phyloP scores from a whole-genome alignment of 1,139 yeast species.

The Yamadazyma siamensis region DNA sequence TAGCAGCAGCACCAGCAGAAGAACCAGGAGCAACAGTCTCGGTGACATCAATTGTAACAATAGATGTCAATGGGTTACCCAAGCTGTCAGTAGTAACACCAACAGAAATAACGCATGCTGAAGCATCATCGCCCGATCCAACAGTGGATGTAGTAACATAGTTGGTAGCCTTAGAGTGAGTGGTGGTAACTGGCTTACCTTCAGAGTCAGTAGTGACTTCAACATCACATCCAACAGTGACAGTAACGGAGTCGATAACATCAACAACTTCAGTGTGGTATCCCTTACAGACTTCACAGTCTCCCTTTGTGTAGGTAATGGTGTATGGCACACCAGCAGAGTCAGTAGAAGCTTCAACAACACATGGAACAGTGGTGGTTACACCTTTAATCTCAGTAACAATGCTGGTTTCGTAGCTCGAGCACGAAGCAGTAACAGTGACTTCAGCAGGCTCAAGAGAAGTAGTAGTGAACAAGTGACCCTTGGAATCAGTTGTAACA shows the following conservation, averaged over 20 bases:
- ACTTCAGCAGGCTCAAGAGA: slow-evolving; percentile 22
- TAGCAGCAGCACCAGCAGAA: slow-evolving; percentile 2
- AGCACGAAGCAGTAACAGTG: slow-evolving; percentile 50
- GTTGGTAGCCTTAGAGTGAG: slow-evolving; percentile 1
- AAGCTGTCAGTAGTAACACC: slow-evolving; percentile 6
- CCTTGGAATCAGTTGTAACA: too few relatives aligned
- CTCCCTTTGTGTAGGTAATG: slow-evolving; percentile 14
- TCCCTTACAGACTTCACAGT: slow-evolving; percentile 6
- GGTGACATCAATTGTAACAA: neutral
- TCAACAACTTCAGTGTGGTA: slow-evolving; percentile 3
- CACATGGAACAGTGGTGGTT: slow-evolving; percentile 2
- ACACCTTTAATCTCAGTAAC: slow-evolving; percentile 1
- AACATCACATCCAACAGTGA: slow-evolving; percentile 2
- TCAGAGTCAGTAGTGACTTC: slow-evolving; percentile 3
- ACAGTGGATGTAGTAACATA: neutral
- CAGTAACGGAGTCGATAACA: slow-evolving; percentile 2
- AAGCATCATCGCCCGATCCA: neutral
- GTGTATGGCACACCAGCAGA: slow-evolving; percentile 2
- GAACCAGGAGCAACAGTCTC: neutral
- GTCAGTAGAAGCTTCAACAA: slow-evolving; percentile 1
- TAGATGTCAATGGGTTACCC: slow-evolving; percentile 3
- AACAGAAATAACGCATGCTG: neutral
- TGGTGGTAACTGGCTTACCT: too few relatives aligned
- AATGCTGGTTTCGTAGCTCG: too few relatives aligned
- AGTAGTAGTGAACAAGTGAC: slow-evolving; percentile 17